Percentiles rank a stretch among this genome's conserved stretches.
Evolutionary conservation across 2,329 filamentous ascomycete species (phyloP).

Genomic region (Neurospora sp.): DNA sequence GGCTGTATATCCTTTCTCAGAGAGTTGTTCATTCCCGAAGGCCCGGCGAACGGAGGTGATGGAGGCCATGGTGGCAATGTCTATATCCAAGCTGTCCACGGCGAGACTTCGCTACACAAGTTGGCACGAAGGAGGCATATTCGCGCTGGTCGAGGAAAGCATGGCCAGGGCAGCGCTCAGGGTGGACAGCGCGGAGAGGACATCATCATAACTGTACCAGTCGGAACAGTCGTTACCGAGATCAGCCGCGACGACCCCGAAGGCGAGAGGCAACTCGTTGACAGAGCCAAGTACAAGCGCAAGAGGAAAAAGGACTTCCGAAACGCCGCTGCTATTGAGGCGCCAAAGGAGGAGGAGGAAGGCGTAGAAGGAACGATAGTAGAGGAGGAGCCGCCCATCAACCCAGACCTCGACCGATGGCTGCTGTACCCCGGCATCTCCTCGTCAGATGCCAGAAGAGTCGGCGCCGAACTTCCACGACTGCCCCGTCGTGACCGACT

Average conservation of each 20-base stretch:
- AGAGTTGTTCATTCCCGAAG: constrained; percentile 81
- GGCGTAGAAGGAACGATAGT: constrained; percentile 28
- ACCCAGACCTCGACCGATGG: constrained; percentile 61
- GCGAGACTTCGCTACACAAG: constrained; percentile 90
- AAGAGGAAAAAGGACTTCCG: constrained; percentile 4
- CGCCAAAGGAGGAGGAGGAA: constrained; percentile 24
- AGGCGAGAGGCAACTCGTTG: constrained; percentile 46
- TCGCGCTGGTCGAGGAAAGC: constrained; percentile 65
- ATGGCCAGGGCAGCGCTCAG: constrained; percentile 64
- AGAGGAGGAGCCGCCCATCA: constrained; percentile 31
- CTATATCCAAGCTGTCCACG: constrained; percentile 86
- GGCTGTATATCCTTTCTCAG: constrained; percentile 92
- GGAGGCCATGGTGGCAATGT: constrained; percentile 86
- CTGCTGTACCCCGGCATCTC: constrained; percentile 73
- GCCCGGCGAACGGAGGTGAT: constrained; percentile 89
- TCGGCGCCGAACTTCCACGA: constrained; percentile 34
- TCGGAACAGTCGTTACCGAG: constrained; percentile 85
- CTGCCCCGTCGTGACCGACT: constrained; percentile 42
- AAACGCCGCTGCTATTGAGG: constrained; percentile 9
- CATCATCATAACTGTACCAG: constrained; percentile 78
- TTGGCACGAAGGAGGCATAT: constrained; percentile 67
- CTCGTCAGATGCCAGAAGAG: constrained; percentile 53
- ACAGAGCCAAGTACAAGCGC: background rate
- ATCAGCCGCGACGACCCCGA: constrained; percentile 69
- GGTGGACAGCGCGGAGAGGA: constrained; percentile 79